phyloP scores from a whole-genome alignment of 164 flowering plant species.

The Nelumbo lutea region DNA sequence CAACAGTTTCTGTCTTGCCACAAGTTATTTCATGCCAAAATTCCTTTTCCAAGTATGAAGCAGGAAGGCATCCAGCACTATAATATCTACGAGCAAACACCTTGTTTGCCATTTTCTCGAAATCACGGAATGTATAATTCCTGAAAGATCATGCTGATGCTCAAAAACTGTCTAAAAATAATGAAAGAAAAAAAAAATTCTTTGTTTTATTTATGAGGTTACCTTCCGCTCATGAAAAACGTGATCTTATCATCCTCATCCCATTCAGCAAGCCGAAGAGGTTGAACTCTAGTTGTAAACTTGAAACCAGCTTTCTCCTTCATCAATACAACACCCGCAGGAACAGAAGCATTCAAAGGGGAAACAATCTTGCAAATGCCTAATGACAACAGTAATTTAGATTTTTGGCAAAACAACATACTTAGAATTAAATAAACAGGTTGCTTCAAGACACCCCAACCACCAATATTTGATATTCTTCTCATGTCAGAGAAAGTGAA shows the following conservation, averaged over 20 bases:
- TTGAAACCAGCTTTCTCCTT: slow-evolving; percentile 17
- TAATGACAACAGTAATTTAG: neutral
- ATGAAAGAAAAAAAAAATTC: neutral
- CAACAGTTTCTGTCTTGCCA: slow-evolving; percentile 64
- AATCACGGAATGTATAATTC: slow-evolving; percentile 69
- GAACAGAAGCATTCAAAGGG: neutral
- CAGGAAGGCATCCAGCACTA: slow-evolving; percentile 66
- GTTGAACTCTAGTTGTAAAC: slow-evolving; percentile 76
- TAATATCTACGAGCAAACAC: slow-evolving; percentile 65
- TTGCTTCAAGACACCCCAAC: neutral
- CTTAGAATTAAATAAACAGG: neutral
- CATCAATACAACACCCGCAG: slow-evolving; percentile 1
- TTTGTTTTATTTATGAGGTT: neutral
- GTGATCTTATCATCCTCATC: slow-evolving; percentile 63
- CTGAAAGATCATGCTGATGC: slow-evolving; percentile 28
- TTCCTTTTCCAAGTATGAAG: slow-evolving; percentile 63
- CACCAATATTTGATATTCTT: neutral
- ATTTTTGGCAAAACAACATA: neutral
- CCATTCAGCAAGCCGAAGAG: slow-evolving; percentile 82
- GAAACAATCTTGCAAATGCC: neutral
- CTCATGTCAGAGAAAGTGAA: no score
- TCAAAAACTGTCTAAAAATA: slow-evolving; percentile 14
- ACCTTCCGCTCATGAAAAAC: slow-evolving; percentile 85
- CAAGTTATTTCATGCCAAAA: slow-evolving; percentile 76
- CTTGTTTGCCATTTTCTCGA: slow-evolving; percentile 83